phyloP scores from a whole-genome alignment of 2,329 filamentous ascomycete species.

The Periglandula ipomoeae region DNA sequence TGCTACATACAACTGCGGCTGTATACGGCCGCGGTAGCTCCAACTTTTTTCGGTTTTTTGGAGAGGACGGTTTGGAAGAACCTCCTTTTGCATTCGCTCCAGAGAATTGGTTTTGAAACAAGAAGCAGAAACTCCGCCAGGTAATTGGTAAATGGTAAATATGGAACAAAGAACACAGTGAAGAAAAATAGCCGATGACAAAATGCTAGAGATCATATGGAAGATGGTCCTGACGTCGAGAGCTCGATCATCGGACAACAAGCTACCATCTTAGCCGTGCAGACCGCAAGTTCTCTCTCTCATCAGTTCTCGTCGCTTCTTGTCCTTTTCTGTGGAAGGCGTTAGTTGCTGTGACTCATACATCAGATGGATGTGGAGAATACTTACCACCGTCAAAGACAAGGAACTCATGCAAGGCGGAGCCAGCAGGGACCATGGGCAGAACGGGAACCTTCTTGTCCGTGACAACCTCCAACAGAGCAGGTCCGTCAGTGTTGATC shows the following conservation, averaged over 20 bases:
- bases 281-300: constrained; percentile 48
- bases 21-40: not conserved
- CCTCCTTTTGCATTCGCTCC: not conserved
- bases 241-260: not conserved
- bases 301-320: constrained; percentile 58
- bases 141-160: not conserved
- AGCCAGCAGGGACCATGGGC: constrained; percentile 90
- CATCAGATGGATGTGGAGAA: not conserved
- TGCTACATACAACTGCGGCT: constrained; percentile 4
- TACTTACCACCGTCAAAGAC: constrained; percentile 24
- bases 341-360: constrained; percentile 24
- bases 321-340: constrained; percentile 49
- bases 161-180: not conserved
- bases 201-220: not conserved
- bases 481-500: constrained; percentile 82
- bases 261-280: constrained; percentile 21
- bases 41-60: not conserved
- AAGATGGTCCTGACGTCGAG: not conserved
- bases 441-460: constrained; percentile 92
- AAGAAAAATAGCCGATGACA: not conserved
- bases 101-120: constrained; percentile 4
- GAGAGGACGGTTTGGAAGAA: not conserved
- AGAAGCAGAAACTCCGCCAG: constrained; percentile 1
- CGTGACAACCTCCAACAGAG: constrained; percentile 82
- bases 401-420: constrained; percentile 84